Base-by-base conservation (phyloP, 495 filamentous ascomycete genomes). In the Hypoxylon trugodes region DNA sequence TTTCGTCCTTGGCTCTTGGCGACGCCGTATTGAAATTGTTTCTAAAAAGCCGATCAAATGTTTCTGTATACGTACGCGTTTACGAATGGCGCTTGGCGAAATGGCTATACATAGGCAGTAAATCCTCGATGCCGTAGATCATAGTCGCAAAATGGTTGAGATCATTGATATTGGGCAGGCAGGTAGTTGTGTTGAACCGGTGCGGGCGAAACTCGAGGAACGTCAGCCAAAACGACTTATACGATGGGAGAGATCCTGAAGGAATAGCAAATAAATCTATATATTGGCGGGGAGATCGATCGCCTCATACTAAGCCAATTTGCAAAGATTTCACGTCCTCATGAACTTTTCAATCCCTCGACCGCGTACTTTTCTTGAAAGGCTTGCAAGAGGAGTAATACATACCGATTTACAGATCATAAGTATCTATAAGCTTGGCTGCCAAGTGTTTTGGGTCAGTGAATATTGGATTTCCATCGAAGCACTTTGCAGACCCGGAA, bases 401-500 rank as follows among this genome's bases (percentile, higher is more conserved):
- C 45, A 50, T 50, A 28, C 38, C 6, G 15, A 57, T 52, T 26
- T 58, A n/a, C n/a, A n/a, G n/a, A n/a, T n/a, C n/a, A n/a, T n/a
- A 12, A 47, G 35, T 33, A 16, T n/a, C n/a, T n/a, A 48, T 25
- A 30, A 61, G 53, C 46, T 67, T 67, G 58, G 52, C 52, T 28
- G 64, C 64, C 64, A 67, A 67, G 64, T 57, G 47, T 54, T 58
- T 62, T 53, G 64, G 53, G 42, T 61, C 47, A 67, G 35, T 67
- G 47, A 42, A 61, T 67, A 61, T 58, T 58, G 38, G 56, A 57
- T 49, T 42, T 12, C 25, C 55, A 13, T 66, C 37, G 43, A 61
- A 15, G 10, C n/a, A n/a, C 61, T 18, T 57, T 57, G 57, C 38
- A 61, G 57, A 51, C 46, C 30, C 36, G 49, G 48, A 55, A 65